These are phyloP conservation scores for Elaeis oleifera DNA, from an alignment of 202 grass and related monocot species.

Conservation along the genomic window DNA sequence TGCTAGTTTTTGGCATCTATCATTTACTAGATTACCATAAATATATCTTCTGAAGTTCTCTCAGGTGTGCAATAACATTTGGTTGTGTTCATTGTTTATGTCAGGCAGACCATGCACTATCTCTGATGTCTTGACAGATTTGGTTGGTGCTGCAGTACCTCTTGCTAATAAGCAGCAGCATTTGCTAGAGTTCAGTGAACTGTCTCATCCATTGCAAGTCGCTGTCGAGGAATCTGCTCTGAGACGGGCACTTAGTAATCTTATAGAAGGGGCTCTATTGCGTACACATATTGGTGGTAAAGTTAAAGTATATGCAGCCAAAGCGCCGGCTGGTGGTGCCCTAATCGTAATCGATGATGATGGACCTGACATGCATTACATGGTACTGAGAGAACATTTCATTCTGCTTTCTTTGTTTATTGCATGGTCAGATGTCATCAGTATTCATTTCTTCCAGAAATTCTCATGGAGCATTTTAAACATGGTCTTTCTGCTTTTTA, in stretches of 20 bases:
- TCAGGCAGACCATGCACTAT: slow-evolving; percentile 66
- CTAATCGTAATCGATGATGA: slow-evolving; percentile 76
- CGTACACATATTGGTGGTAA: slow-evolving; percentile 44
- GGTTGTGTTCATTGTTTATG: slow-evolving; percentile 28
- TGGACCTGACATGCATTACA: slow-evolving; percentile 75
- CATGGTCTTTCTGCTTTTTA: too few relatives aligned
- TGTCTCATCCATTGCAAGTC: slow-evolving; percentile 38
- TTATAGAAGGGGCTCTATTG: slow-evolving; percentile 69
- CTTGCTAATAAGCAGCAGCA: slow-evolving; percentile 53
- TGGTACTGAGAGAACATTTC: slow-evolving; percentile 39
- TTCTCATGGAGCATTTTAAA: too few relatives aligned
- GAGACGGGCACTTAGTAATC: slow-evolving; percentile 68
- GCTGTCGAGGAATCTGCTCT: slow-evolving; percentile 60
- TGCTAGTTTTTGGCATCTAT: too few relatives aligned
- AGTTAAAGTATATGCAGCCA: slow-evolving; percentile 49
- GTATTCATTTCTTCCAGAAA: too few relatives aligned
- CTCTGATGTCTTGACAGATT: slow-evolving; percentile 50
- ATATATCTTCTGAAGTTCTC: too few relatives aligned
- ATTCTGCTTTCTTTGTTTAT: slow-evolving; percentile 4
- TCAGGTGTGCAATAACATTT: slow-evolving; percentile 1
- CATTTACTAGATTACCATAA: too few relatives aligned
- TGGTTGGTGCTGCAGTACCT: slow-evolving; percentile 49
- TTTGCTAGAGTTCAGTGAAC: slow-evolving; percentile 40
- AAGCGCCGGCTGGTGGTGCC: slow-evolving; percentile 43
- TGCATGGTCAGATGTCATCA: too few relatives aligned